A percentile compares a stretch with the other conserved stretches of the same genome.
These are phyloP conservation scores for Dendrobium officinale DNA, from an alignment of 106 monocot species.

Conservation along the genomic window DNA sequence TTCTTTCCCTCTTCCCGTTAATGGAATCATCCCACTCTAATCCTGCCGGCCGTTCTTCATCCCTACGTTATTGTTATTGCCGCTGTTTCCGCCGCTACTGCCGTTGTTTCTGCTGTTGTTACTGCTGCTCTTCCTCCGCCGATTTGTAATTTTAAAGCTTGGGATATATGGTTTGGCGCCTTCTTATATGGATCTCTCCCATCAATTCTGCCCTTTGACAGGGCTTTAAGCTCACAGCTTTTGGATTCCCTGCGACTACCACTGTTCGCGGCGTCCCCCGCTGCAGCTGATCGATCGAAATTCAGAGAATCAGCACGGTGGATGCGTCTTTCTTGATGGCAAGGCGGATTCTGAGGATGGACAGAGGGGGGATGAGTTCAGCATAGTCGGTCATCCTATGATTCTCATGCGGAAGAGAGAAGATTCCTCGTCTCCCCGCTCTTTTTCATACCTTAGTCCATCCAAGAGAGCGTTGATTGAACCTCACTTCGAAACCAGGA, in stretches of 20 bases:
- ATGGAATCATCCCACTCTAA: slow-evolving; percentile 9
- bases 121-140: background rate
- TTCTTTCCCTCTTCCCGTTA: background rate
- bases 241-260: background rate
- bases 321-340: background rate
- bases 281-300: slow-evolving; percentile 29
- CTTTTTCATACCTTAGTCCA: slow-evolving; percentile 16
- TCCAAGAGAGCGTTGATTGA: background rate
- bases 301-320: slow-evolving; percentile 13
- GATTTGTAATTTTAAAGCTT: background rate
- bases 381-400: slow-evolving; percentile 38
- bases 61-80: slow-evolving; percentile 11
- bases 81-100: slow-evolving; percentile 7
- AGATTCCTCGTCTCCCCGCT: slow-evolving; percentile 28
- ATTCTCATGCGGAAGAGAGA: slow-evolving; percentile 18
- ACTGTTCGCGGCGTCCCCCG: background rate
- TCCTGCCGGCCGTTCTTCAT: background rate
- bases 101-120: slow-evolving; percentile 8
- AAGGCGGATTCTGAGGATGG: slow-evolving; percentile 19
- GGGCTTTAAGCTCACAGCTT: too few species aligned
- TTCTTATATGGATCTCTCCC: slow-evolving; percentile 23
- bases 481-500: too few species aligned
- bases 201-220: too few species aligned
- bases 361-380: slow-evolving; percentile 16
- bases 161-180: background rate